Evolutionary conservation across 106 monocot species (phyloP).

Genomic region (Vanilla planifolia): DNA sequence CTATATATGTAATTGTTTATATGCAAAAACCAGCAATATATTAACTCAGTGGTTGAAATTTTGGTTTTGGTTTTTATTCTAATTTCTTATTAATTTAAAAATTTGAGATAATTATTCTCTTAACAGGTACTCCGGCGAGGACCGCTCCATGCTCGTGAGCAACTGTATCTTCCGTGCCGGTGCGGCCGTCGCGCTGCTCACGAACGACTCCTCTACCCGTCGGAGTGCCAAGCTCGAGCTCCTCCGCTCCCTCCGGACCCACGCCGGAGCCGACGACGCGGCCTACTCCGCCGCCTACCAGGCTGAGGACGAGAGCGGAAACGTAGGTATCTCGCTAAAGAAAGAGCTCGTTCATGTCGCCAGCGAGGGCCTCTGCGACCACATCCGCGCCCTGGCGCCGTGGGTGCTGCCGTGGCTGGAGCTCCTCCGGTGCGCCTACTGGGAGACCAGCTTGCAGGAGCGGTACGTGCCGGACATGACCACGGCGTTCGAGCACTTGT

Average conservation of each 20-base stretch:
- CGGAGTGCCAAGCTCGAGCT: slow-evolving; percentile 44
- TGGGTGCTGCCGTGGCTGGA: slow-evolving; percentile 37
- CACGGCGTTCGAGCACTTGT: slow-evolving; percentile 76
- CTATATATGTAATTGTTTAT: too few species aligned
- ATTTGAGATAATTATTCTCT: too few species aligned
- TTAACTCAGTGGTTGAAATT: too few species aligned
- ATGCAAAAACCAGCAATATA: too few species aligned
- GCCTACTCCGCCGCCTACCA: slow-evolving; percentile 52
- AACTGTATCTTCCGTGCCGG: slow-evolving; percentile 86
- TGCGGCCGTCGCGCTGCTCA: slow-evolving; percentile 45
- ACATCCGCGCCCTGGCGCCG: slow-evolving; percentile 41
- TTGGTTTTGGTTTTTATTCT: too few species aligned
- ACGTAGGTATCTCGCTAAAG: slow-evolving; percentile 35
- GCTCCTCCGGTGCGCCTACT: slow-evolving; percentile 19
- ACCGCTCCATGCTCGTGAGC: slow-evolving; percentile 71
- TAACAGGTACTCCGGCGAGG: slow-evolving; percentile 55
- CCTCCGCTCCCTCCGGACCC: slow-evolving; percentile 44
- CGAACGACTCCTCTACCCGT: slow-evolving; percentile 34
- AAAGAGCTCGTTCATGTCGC: slow-evolving; percentile 65
- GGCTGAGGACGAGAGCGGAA: slow-evolving; percentile 44
- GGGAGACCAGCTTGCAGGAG: background rate
- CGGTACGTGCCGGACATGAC: slow-evolving; percentile 58
- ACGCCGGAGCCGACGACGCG: slow-evolving; percentile 41
- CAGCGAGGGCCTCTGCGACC: slow-evolving; percentile 22
- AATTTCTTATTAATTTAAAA: too few species aligned